Evolutionary conservation across 1,284 basidiomycete genomes (phyloP).

Genomic region (Agaricales sp.): DNA sequence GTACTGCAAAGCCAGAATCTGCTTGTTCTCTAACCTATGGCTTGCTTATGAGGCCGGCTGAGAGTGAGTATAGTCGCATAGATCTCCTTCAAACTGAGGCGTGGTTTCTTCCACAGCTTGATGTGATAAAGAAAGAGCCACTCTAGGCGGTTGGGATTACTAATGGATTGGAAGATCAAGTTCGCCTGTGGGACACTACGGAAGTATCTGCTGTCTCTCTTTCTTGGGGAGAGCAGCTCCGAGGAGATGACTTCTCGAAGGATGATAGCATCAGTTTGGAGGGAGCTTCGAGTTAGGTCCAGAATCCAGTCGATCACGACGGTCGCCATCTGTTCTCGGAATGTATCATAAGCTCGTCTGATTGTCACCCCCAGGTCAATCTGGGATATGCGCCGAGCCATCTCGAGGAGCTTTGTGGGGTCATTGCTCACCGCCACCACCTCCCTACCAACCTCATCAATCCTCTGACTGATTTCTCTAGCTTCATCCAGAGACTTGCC

Average conservation of each 20-base stretch:
- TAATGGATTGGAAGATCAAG: conserved; percentile 37
- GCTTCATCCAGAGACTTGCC: conserved; percentile 56
- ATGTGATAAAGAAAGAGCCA: conserved; percentile 73
- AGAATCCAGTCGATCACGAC: conserved; percentile 82
- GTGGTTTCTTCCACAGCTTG: conserved; percentile 76
- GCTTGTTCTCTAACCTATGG: conserved; percentile 47
- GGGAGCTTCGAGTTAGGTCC: conserved; percentile 66
- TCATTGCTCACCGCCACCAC: conserved; percentile 75
- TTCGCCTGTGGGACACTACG: conserved; percentile 23
- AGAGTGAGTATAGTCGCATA: conserved; percentile 72
- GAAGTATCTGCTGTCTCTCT: conserved; percentile 29
- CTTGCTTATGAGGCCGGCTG: conserved; percentile 67
- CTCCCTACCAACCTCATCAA: conserved; percentile 82
- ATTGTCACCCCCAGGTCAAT: conserved; percentile 93
- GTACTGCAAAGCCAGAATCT: conserved; percentile 6
- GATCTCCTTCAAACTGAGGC: conserved; percentile 73
- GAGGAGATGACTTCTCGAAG: conserved; percentile 65
- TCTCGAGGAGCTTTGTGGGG: conserved; percentile 61
- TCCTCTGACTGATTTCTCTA: conserved; percentile 48
- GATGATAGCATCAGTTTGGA: conserved; percentile 57
- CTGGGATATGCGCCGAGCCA: conserved; percentile 72
- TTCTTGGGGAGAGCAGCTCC: conserved; percentile 58
- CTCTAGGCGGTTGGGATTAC: conserved; percentile 55
- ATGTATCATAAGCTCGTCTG: conserved; percentile 81
- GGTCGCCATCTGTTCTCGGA: conserved; percentile 79